Base-by-base conservation (phyloP, 306 rosid genomes). In the Potentilla sterilis region DNA sequence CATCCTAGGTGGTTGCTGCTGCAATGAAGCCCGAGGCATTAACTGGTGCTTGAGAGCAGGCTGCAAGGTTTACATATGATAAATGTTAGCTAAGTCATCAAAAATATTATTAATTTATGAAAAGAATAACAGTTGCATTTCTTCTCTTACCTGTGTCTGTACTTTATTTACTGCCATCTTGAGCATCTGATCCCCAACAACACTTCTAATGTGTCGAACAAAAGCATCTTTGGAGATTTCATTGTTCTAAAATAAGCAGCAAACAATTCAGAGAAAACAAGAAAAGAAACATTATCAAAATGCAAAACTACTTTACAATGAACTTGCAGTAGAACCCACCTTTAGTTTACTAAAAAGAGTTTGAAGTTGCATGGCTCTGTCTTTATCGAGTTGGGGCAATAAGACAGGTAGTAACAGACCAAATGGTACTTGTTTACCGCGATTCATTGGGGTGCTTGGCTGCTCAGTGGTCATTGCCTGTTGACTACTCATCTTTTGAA, bases 401-500 rank as follows among this genome's bases (percentile, higher is more conserved):
- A 92, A 84, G 47, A 89, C 87, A 41, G 98, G 98, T 57, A 92
- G 85, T 81, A 92, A 82, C 54, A 86, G 41, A 64, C 89, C 91
- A 87, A 95, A 92, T 43, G 96, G 95, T n/a, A 95, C 96, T 73
- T 87, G 95, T 80, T 85, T 90, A 76, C 81, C 62, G 41, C 86
- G 87, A 77, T 78, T 85, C n/a, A 55, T 67, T 62, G 86, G 89
- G 83, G 75, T 87, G 83, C 85, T 83, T 68, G 92, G 86, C 80
- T 85, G 92, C 77, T 86, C 96, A 8, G 78, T 64, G 65, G 83
- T 78, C 49, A 89, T 82, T 62, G 93, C 90, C 84, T 92, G 97
- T 84, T 95, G 98, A 86, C 88, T 90, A 80, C 97, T 95, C 84
- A 92, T 92, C 90, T 90, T 91, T 84, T 92, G 97, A 79, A 95